Conservation (phyloP, 169 alveolate genomes). For the Eimeria falciformis region DNA sequence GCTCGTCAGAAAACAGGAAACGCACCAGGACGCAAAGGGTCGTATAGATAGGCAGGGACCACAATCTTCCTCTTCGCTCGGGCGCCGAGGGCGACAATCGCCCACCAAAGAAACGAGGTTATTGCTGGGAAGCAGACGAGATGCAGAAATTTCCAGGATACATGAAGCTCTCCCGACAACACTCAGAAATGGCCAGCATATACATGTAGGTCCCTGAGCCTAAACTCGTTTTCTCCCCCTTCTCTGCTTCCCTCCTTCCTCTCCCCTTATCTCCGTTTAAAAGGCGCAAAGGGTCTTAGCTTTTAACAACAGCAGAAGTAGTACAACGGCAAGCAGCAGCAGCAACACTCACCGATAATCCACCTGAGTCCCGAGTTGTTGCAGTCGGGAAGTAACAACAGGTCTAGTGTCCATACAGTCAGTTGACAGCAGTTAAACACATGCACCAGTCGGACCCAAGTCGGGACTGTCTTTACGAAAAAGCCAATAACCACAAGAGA, state of each 20-base stretch:
- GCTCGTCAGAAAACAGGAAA: background rate
- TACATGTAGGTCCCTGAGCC: no score
- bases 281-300: background rate
- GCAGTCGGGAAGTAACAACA: slow-evolving; percentile 81
- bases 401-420: slow-evolving; percentile 55
- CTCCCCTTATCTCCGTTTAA: background rate
- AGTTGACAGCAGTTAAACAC: slow-evolving; percentile 81
- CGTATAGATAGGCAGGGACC: slow-evolving; percentile 75
- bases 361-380: slow-evolving; percentile 74
- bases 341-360: slow-evolving; percentile 32
- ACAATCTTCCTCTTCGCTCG: slow-evolving; percentile 48
- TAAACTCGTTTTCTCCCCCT: no score
- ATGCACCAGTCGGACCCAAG: slow-evolving; percentile 80
- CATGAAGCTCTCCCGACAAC: no score
- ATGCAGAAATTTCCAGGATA: no score
- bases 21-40: slow-evolving; percentile 75
- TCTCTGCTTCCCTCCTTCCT: no score
- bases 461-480: slow-evolving; percentile 79
- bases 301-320: background rate
- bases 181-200: no score
- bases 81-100: slow-evolving; percentile 68
- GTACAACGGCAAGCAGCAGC: background rate
- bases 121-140: slow-evolving; percentile 5
- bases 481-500: slow-evolving; percentile 77
- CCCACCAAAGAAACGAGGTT: slow-evolving; percentile 66